phyloP scores from a whole-genome alignment of 805 yeast species.

The Myxozyma melibiosi region DNA sequence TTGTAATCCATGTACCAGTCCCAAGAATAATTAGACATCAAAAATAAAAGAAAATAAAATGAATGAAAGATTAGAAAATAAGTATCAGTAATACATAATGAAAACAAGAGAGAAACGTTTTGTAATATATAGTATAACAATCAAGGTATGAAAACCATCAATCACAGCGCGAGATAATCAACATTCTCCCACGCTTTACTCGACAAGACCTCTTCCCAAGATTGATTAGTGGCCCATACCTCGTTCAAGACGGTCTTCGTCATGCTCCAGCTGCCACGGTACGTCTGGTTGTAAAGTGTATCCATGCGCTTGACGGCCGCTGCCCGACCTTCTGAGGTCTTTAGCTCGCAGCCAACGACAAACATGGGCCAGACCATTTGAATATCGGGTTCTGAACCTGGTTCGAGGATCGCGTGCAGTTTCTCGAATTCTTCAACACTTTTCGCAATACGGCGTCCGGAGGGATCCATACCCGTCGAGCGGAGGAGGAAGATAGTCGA shows the following conservation, averaged over 20 bases:
- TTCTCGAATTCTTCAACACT: conserved; percentile 23
- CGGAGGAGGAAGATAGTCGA: conserved; percentile 25
- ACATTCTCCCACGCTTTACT: conserved; percentile 23
- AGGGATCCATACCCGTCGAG: conserved; percentile 32
- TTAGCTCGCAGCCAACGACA: conserved; percentile 30
- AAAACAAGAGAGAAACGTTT: no score
- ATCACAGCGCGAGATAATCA: conserved; percentile 24
- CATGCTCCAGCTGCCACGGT: conserved; percentile 22
- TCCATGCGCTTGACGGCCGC: conserved; percentile 12
- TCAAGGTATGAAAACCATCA: no score
- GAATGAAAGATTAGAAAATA: neutral
- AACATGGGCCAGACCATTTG: conserved; percentile 33
- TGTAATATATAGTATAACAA: no score
- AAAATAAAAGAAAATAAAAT: neutral
- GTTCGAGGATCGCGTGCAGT: conserved; percentile 18
- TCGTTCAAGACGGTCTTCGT: conserved; percentile 17
- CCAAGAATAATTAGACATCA: neutral
- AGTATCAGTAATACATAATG: neutral
- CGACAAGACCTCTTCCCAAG: conserved; percentile 29
- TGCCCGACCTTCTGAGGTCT: conserved; percentile 11
- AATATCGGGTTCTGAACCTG: conserved; percentile 21
- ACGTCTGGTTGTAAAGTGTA: conserved; percentile 5
- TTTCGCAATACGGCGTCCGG: conserved; percentile 21
- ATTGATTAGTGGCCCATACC: conserved; percentile 16
- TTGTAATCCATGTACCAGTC: conserved; percentile 5